Evolutionary conservation across 768 basidiomycete genomes (phyloP).

Genomic region (Macrolepiota dolichaula): DNA sequence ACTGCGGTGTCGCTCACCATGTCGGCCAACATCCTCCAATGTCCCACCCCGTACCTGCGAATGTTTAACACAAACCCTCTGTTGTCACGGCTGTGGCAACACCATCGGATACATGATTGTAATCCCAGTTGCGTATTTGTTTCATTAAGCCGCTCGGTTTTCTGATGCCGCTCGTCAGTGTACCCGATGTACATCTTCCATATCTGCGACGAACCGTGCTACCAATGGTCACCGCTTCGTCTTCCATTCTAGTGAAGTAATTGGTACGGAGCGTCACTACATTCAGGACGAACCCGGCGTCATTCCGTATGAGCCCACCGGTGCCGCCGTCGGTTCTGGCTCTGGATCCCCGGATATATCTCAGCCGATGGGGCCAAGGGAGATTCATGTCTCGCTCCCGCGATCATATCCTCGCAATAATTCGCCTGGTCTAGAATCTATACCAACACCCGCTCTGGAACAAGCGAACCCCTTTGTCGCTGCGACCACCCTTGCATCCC

Average conservation of each 20-base stretch:
- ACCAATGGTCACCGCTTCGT: slow-evolving; percentile 88
- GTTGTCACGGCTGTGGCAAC: slow-evolving; percentile 75
- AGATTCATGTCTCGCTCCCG: slow-evolving; percentile 9
- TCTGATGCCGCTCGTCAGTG: slow-evolving; percentile 37
- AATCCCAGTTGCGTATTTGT: slow-evolving; percentile 42
- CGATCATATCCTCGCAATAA: slow-evolving; percentile 21
- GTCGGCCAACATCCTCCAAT: slow-evolving; percentile 29
- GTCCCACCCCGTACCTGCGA: slow-evolving; percentile 64
- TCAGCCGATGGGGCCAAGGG: not conserved
- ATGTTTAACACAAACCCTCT: slow-evolving; percentile 79
- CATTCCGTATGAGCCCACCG: slow-evolving; percentile 35
- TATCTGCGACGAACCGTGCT: slow-evolving; percentile 60
- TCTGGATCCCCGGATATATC: not conserved
- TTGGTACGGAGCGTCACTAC: slow-evolving; percentile 61
- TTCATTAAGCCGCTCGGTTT: slow-evolving; percentile 1
- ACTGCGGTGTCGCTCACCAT: slow-evolving; percentile 32
- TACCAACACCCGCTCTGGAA: slow-evolving; percentile 38
- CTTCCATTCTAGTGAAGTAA: slow-evolving; percentile 73
- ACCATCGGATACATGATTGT: slow-evolving; percentile 82
- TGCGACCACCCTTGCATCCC: slow-evolving; percentile 22
- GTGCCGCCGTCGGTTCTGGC: slow-evolving; percentile 9
- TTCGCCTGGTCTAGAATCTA: slow-evolving; percentile 29
- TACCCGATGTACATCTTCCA: slow-evolving; percentile 68
- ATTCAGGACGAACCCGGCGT: slow-evolving; percentile 63
- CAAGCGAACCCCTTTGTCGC: slow-evolving; percentile 26